These are phyloP conservation scores for Pseudogymnoascus sp. DNA, from an alignment of 2,329 filamentous ascomycete genomes.

Conservation along the genomic window DNA sequence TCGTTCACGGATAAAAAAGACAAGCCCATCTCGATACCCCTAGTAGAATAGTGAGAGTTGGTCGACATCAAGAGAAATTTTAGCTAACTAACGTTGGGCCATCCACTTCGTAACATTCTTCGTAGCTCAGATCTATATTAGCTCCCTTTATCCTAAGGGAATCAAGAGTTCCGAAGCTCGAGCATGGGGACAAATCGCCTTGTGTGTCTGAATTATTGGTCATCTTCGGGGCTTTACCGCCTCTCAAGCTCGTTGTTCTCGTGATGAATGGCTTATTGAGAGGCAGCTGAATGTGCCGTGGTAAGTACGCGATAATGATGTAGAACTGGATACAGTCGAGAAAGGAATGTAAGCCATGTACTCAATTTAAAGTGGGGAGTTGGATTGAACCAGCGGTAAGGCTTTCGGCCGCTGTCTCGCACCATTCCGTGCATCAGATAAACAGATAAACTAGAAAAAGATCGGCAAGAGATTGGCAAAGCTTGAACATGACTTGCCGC, in stretches of 20 bases:
- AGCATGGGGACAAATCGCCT: background rate
- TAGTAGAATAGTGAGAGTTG: conserved; percentile 6
- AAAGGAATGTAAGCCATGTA: background rate
- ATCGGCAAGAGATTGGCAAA: background rate
- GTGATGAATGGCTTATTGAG: background rate
- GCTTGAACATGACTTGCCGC: background rate
- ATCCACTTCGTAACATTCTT: conserved; percentile 3
- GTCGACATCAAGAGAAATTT: background rate
- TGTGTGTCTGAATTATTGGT: background rate
- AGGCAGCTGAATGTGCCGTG: background rate
- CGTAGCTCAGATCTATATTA: background rate
- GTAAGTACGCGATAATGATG: background rate
- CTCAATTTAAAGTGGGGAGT: background rate
- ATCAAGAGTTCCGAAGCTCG: background rate
- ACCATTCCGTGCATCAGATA: background rate
- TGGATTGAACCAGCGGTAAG: background rate
- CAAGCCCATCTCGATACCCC: background rate
- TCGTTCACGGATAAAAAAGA: conserved; percentile 2
- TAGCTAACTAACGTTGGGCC: background rate
- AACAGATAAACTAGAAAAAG: background rate
- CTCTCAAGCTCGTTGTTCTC: background rate
- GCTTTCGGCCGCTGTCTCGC: background rate
- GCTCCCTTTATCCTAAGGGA: background rate
- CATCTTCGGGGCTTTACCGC: background rate
- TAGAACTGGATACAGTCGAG: background rate